Conservation (phyloP, 768 basidiomycete species). For the Lentinula sp. region DNA sequence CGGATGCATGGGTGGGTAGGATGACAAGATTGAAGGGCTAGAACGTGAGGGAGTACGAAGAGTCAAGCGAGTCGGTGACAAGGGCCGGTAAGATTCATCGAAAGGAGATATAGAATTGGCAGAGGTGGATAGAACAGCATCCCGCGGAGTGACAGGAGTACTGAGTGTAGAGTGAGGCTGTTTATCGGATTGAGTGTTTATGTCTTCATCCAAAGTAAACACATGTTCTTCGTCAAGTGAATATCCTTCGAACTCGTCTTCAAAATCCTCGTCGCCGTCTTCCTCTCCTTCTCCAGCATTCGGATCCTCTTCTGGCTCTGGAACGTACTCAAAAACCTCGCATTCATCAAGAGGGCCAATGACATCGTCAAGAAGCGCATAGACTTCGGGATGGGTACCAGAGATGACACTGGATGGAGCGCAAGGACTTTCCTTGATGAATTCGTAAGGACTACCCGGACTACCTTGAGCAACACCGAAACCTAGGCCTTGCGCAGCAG, state of each 20-base stretch:
- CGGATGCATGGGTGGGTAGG: background rate
- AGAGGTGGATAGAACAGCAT: conserved; percentile 26
- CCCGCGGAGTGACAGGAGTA: conserved; percentile 26
- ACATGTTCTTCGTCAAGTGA: conserved; percentile 56
- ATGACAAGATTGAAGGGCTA: background rate
- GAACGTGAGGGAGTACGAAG: background rate
- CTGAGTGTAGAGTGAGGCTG: conserved; percentile 10
- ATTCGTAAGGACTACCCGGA: conserved; percentile 38
- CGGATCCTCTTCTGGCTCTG: conserved; percentile 91
- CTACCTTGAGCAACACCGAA: background rate
- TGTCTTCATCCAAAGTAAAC: conserved; percentile 73
- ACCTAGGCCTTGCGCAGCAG: conserved; percentile 1
- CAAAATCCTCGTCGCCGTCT: conserved; percentile 70
- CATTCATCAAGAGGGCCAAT: conserved; percentile 80
- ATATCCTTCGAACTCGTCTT: conserved; percentile 61
- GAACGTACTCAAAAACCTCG: conserved; percentile 92
- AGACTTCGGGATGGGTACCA: conserved; percentile 85
- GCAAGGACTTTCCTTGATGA: conserved; percentile 54
- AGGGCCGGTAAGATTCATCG: conserved; percentile 10
- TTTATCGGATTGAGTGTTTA: conserved; percentile 20
- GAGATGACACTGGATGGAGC: conserved; percentile 69
- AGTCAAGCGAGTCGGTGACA: background rate
- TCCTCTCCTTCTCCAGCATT: conserved; percentile 80
- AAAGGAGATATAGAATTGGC: conserved; percentile 28
- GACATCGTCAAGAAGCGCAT: conserved; percentile 82